Percentiles rank a stretch among this genome's conserved stretches.
Evolutionary conservation across 1,284 basidiomycete genomes (phyloP).

Genomic region (Marasmius oreades): DNA sequence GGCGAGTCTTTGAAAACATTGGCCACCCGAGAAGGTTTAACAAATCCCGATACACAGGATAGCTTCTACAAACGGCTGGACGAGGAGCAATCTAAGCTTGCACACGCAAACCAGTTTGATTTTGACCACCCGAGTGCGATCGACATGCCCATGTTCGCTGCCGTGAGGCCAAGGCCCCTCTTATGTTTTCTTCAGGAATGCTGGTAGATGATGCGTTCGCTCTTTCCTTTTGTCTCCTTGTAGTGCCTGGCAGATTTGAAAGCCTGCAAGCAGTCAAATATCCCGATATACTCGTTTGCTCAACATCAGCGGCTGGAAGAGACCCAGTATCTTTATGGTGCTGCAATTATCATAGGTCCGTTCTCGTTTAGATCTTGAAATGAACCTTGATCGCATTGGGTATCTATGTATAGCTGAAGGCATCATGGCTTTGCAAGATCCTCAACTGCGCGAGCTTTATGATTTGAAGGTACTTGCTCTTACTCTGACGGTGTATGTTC

Average conservation of each 20-base stretch:
- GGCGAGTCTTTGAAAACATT: constrained; percentile 32
- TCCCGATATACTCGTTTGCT: constrained; percentile 92
- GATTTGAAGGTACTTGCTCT: constrained; percentile 85
- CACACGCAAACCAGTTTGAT: constrained; percentile 84
- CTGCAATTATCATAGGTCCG: constrained; percentile 87
- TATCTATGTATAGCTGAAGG: constrained; percentile 77
- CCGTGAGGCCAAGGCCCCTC: constrained; percentile 44
- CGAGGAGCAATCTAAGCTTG: constrained; percentile 75
- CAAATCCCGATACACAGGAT: constrained; percentile 60
- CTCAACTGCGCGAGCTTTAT: constrained; percentile 75
- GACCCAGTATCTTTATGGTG: constrained; percentile 92
- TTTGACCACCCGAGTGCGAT: constrained; percentile 95
- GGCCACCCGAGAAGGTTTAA: background rate
- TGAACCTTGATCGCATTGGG: background rate
- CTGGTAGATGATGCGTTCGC: background rate
- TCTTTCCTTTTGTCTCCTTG: background rate
- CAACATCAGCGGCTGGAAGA: constrained; percentile 87
- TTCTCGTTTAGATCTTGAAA: background rate
- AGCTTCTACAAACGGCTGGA: constrained; percentile 89
- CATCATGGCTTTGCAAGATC: constrained; percentile 87
- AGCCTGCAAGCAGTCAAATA: constrained; percentile 75
- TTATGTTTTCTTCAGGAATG: background rate
- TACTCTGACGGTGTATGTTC: constrained; percentile 14
- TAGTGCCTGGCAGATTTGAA: constrained; percentile 87
- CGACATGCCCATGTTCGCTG: constrained; percentile 84